Percentiles rank a stretch among this genome's conserved stretches.
Conservation (phyloP, 441 rosid species). For the Brassica hybrid region DNA sequence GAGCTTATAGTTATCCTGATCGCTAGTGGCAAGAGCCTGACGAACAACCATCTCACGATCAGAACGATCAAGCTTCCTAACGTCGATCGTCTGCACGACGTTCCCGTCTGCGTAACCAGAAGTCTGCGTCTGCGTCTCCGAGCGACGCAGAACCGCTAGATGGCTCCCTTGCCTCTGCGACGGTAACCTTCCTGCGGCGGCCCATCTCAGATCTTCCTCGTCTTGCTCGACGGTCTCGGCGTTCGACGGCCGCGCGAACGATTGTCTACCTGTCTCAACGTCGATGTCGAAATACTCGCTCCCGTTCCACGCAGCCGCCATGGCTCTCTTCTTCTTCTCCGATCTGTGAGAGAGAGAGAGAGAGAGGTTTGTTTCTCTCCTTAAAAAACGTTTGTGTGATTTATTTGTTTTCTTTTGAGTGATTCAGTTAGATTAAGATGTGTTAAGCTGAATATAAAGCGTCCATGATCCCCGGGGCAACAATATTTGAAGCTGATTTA, state of each 20-base stretch:
- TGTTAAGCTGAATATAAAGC: slow-evolving; percentile 14
- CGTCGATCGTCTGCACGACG: too few relatives aligned
- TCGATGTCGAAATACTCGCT: slow-evolving; percentile 83
- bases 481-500: slow-evolving; percentile 15
- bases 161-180: too few relatives aligned
- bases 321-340: slow-evolving; percentile 9
- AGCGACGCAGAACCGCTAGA: too few relatives aligned
- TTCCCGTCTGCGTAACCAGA: too few relatives aligned
- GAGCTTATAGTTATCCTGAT: too few relatives aligned
- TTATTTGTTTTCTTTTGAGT: neutral
- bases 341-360: slow-evolving; percentile 14
- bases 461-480: slow-evolving; percentile 27
- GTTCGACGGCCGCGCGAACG: slow-evolving; percentile 71
- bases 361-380: neutral
- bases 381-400: neutral
- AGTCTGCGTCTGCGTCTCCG: too few relatives aligned
- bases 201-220: slow-evolving; percentile 88
- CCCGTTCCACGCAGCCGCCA: slow-evolving; percentile 76
- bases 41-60: too few relatives aligned
- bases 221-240: slow-evolving; percentile 71
- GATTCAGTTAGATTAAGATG: slow-evolving; percentile 21
- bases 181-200: slow-evolving; percentile 55
- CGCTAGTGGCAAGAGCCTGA: too few relatives aligned
- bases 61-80: too few relatives aligned
- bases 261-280: slow-evolving; percentile 50